Base-by-base conservation (phyloP, 345 rosid genomes). In the Hibiscus tridactylites region DNA sequence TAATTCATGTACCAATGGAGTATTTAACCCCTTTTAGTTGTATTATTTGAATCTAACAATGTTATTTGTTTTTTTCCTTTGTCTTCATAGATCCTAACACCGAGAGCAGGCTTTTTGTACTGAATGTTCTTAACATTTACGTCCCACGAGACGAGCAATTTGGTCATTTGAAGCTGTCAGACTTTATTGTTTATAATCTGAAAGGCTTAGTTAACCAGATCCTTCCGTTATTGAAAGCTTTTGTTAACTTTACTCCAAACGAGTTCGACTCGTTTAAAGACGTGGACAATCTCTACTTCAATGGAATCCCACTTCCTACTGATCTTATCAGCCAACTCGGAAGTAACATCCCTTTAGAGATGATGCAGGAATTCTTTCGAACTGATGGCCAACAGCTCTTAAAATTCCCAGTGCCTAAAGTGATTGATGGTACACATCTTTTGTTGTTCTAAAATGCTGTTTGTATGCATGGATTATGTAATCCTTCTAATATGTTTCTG, bases 141-240 rank as follows among this genome's bases (percentile, higher is more conserved):
- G 90, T 92, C 16, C 98, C 98, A 0, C 75, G 92, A 76, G 98
- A 92, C 49, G 96, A 92, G 78, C 81, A 88, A 65, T 92, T 92
- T 72, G 83, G 95, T 65, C 94, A 82, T 60, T 56, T 86, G 78
- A 92, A 92, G 84, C 73, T 12, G 2, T 24, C 56, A 28, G 70
- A 65, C 11, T 65, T 65, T 1, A 7, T 46, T 12, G 37, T 35
- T 84, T 84, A 75, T 89, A 26, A 90, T 84, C 70, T 90, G 21
- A 86, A 86, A 79, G 75, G 88, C 0, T 68, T 90, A 0, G 86
- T 77, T 74, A 96, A 87, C 33, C n/a, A 82, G 54, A 37, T 37
- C 42, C 6, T 37, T 37, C 42, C 42, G 9, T 37, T 37, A 6
- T 1, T 37, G 42, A 37, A 37, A 37, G 42, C 42, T 37, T 37